Evolutionary conservation across 106 monocot species (phyloP).

Genomic region (Platanthera guangdongensis): DNA sequence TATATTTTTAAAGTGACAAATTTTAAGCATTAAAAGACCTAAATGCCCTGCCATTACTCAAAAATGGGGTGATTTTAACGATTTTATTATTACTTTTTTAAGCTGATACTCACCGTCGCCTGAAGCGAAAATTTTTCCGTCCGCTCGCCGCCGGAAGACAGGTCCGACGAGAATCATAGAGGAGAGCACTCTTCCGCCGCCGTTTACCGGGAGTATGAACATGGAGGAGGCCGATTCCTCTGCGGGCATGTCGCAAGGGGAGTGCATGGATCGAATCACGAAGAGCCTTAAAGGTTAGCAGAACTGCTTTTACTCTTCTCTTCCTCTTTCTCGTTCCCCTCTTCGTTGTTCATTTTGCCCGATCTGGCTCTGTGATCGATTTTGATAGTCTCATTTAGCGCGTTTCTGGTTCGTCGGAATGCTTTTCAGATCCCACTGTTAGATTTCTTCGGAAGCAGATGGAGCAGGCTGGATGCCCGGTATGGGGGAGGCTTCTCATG

Average conservation of each 20-base stretch:
- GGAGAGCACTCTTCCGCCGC: neutral
- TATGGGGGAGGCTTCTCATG: slow-evolving; percentile 30
- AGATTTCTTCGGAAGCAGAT: slow-evolving; percentile 56
- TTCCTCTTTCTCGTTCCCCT: neutral
- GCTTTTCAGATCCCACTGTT: slow-evolving; percentile 20
- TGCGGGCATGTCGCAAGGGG: neutral
- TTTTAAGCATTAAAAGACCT: too few species aligned
- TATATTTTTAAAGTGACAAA: too few species aligned
- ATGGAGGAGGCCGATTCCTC: neutral
- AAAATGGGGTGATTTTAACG: too few species aligned
- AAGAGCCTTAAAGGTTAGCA: slow-evolving; percentile 4
- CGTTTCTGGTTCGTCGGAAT: neutral
- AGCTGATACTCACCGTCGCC: too few species aligned
- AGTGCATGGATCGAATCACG: slow-evolving; percentile 5
- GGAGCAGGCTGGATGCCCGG: slow-evolving; percentile 60
- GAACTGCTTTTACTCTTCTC: neutral
- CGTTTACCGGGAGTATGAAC: neutral
- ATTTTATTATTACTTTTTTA: too few species aligned
- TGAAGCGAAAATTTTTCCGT: too few species aligned
- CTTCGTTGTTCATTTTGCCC: neutral
- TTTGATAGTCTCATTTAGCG: neutral
- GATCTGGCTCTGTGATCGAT: neutral
- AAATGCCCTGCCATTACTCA: too few species aligned
- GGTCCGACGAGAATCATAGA: neutral
- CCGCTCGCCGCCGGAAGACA: too few species aligned